Evolutionary conservation across 352 stramenopile species (phyloP).

Genomic region (Detonula confervacea): DNA sequence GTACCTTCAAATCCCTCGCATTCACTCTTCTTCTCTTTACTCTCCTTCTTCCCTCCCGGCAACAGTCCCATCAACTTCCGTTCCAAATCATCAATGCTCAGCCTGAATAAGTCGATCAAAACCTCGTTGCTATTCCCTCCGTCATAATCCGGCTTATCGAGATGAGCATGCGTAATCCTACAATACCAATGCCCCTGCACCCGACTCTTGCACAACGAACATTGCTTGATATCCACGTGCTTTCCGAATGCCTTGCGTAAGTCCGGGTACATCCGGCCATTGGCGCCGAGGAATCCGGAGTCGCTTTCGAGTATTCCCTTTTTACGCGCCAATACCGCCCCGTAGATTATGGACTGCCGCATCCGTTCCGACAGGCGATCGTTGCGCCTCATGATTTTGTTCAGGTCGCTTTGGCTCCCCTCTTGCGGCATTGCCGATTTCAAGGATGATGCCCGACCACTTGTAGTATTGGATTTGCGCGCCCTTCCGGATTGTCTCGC

Average conservation of each 20-base stretch:
- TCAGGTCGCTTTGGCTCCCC: conserved; percentile 21
- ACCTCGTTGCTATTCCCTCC: conserved; percentile 25
- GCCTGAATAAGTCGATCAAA: conserved; percentile 13
- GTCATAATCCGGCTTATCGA: conserved; percentile 44
- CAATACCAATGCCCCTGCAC: conserved; percentile 43
- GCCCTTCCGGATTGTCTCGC: neutral
- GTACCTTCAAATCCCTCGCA: neutral
- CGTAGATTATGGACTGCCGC: conserved; percentile 30
- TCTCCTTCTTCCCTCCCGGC: neutral
- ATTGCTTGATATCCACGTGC: conserved; percentile 38
- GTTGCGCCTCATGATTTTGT: conserved; percentile 36
- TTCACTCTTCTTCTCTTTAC: conserved; percentile 6
- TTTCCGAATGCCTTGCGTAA: conserved; percentile 35
- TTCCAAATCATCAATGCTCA: conserved; percentile 29
- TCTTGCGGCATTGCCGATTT: neutral
- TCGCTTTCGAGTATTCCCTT: conserved; percentile 8
- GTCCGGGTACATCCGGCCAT: conserved; percentile 35
- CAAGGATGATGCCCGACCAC: too few species aligned
- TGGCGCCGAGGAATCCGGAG: conserved; percentile 22
- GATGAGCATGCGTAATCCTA: conserved; percentile 33
- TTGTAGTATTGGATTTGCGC: neutral
- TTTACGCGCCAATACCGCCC: conserved; percentile 24
- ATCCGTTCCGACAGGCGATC: conserved; percentile 24
- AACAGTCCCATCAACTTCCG: conserved; percentile 13
- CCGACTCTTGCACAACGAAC: conserved; percentile 31